These are phyloP conservation scores for Dioszegia hungarica DNA, from an alignment of 768 basidiomycete genomes.

Conservation along the genomic window DNA sequence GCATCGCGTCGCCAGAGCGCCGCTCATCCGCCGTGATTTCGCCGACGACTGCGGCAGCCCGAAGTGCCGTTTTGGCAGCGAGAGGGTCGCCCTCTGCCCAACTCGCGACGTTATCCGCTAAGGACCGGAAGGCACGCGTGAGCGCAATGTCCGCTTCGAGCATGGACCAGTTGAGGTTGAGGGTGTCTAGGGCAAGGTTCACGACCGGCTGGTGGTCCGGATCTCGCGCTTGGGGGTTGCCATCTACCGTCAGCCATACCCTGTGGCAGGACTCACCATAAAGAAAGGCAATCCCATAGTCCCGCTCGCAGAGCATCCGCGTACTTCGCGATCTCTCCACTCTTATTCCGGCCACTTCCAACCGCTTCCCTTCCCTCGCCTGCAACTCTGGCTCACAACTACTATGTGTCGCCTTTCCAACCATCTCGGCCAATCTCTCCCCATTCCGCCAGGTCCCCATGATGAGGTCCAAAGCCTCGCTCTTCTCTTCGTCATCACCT, in stretches of 20 bases:
- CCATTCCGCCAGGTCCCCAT: constrained; percentile 29
- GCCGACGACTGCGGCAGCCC: constrained; percentile 62
- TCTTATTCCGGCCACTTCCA: constrained; percentile 57
- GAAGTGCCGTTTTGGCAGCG: constrained; percentile 58
- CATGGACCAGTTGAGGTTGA: constrained; percentile 84
- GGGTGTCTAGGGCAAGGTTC: constrained; percentile 59
- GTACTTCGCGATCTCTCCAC: constrained; percentile 64
- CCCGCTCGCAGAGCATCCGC: constrained; percentile 62
- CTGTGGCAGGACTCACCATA: constrained; percentile 59
- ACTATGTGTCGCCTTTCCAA: constrained; percentile 65
- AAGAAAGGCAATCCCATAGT: constrained; percentile 72
- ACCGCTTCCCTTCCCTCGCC: constrained; percentile 56
- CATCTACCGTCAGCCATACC: constrained; percentile 15
- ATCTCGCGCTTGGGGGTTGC: constrained; percentile 52
- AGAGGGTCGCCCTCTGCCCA: constrained; percentile 59
- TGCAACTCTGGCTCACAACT: constrained; percentile 70
- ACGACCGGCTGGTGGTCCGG: constrained; percentile 54
- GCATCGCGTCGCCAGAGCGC: constrained; percentile 70
- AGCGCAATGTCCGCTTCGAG: constrained; percentile 71
- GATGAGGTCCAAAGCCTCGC: constrained; percentile 19
- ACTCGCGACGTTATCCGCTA: constrained; percentile 62
- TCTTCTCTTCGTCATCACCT: constrained; percentile 21
- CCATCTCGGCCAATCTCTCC: constrained; percentile 54
- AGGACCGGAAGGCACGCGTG: constrained; percentile 69
- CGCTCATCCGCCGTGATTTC: constrained; percentile 65